These are phyloP conservation scores for Enteropsectra breve DNA, from an alignment of 371 early-diverging fungal species.

Conservation along the genomic window DNA sequence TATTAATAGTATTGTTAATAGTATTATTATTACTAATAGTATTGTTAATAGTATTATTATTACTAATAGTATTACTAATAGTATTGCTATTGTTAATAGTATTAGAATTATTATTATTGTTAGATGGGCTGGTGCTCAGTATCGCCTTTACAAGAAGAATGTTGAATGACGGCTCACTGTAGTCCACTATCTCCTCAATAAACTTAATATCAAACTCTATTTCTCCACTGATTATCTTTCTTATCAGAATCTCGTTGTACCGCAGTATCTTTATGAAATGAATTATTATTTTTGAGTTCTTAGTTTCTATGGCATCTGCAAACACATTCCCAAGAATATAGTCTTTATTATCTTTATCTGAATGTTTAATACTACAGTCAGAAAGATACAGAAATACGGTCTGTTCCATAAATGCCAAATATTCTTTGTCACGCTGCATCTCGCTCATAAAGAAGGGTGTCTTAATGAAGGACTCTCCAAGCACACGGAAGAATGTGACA, in stretches of 20 bases:
- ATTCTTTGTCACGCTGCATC: too few relatives aligned
- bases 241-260: slow-evolving; percentile 33
- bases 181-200: slow-evolving; percentile 15
- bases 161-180: slow-evolving; percentile 33
- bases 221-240: slow-evolving; percentile 8
- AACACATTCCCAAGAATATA: slow-evolving; percentile 31
- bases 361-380: too few relatives aligned
- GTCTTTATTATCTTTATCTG: too few relatives aligned
- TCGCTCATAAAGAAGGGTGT: too few relatives aligned
- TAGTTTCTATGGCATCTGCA: slow-evolving; percentile 27
- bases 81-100: slow-evolving; percentile 30
- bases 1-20: slow-evolving; percentile 24
- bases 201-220: slow-evolving; percentile 29
- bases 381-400: too few relatives aligned
- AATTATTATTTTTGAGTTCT: slow-evolving; percentile 32
- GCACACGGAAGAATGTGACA: too few relatives aligned
- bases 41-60: slow-evolving; percentile 31
- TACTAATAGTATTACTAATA: slow-evolving; percentile 28
- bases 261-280: slow-evolving; percentile 24
- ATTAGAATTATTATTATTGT: slow-evolving; percentile 30
- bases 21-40: slow-evolving; percentile 30
- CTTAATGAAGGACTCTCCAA: too few relatives aligned
- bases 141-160: slow-evolving; percentile 41
- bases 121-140: slow-evolving; percentile 14
- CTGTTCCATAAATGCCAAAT: too few relatives aligned